phyloP scores from a whole-genome alignment of 164 flowering plant genomes.

The grape (Vitis vinifera) region ASM3070453v1 NC_081812.1:19409001-19409500 shows the following conservation, averaged over 20 bases:
- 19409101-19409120: not conserved
- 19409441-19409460: slow-evolving; percentile 19
- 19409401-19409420: slow-evolving; percentile 9
- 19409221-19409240: slow-evolving; percentile 25
- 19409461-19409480: not conserved
- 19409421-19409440: slow-evolving; percentile 3
- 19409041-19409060: slow-evolving; percentile 7
- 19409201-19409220: slow-evolving; percentile 16
- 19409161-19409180: slow-evolving; percentile 32
- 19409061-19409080: not conserved
- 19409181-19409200: slow-evolving; percentile 9
- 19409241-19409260: slow-evolving; percentile 49
- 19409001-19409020: slow-evolving; percentile 34
- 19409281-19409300: slow-evolving; percentile 49
- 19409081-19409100: not conserved
- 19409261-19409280: slow-evolving; percentile 32
- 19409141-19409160: slow-evolving; percentile 16
- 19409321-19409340: not conserved
- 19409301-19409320: not conserved
- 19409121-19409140: slow-evolving; percentile 21
- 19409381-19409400: slow-evolving; percentile 31
- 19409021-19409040: slow-evolving; percentile 3
- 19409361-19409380: slow-evolving; percentile 18
- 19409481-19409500: not conserved
- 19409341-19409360: no score